Base-by-base conservation (phyloP, 257 asterid genomes). In the Ocimum tenuiflorum region DNA sequence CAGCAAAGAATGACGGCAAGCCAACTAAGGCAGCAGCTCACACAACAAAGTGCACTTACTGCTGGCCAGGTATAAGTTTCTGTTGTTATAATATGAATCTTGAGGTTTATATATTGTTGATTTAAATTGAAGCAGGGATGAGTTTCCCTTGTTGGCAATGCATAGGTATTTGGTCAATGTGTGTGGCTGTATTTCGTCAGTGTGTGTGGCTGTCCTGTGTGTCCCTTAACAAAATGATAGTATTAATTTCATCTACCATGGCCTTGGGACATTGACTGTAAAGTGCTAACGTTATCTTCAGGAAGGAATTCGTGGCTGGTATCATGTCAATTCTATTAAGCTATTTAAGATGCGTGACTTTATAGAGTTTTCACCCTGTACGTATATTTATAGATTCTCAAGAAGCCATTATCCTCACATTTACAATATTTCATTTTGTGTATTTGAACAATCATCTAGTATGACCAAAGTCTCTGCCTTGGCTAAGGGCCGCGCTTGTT, bases 21-120 rank as follows among this genome's bases (percentile, higher is more conserved):
- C 45, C 97, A 83, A 75, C 74, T 87, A 79, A 81, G 90, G 77
- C 98, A 86, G 73, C 96, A 86, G 67, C 72, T 89, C 51, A 60
- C 89, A 5, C 95, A 80, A 85, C 96, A 87, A 81, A 83, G 42
- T 85, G 78, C 88, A 48, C 85, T 90, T 53, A 52, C 83, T 55
- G 70, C 79, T 58, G 63, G 72, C 79, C 97, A 87, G 97, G 99
- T 89, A 76, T 70, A 64, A 22, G 17, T 41, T 62, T 18, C 29
- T 45, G 27, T 24, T 38, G 19, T 27, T 68, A 42, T 65, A 54
- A 31, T 62, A 8, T 69, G 13, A 2, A 1, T 47, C 41, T 62
- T 48, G 69, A 31, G 57, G 42, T 50, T 65, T 36, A 14, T 57
- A 7, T 48, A 31, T 33, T 55, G 57, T 48, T 79, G 47, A 36